Base-by-base conservation (phyloP, 805 yeast genomes). In the Ogataea ramenticola region DNA sequence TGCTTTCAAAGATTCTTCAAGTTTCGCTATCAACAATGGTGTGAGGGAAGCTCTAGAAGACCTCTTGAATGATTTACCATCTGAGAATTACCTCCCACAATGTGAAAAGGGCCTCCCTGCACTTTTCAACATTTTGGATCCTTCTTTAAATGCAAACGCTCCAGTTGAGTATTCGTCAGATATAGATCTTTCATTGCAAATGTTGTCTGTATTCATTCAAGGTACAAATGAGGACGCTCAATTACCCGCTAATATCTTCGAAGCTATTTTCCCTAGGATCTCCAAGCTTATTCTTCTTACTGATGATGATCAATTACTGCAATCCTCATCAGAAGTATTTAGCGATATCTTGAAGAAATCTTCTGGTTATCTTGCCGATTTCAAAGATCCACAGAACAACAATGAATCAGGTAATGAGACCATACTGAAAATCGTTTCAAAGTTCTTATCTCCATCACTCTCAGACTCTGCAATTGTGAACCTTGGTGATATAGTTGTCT, bases 381-480 rank as follows among this genome's bases (percentile, higher is more conserved):
- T 62, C 47, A 41, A 38, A 12, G 57, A 57, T 37, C 48, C 43
- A 2, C 63, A 63, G n/a, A 59, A 65, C 1, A 51, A 60, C 3
- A 62, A 68, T 7, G 57, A 65, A 39, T 51, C 73, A 1, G 87
- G 86, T 0, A 62, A 76, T 43, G 71, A 79, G 16, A 65, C 72
- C 2, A 68, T 86, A n/a, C 64, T 93, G 16, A 69, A 72, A 29
- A 76, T 84, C 14, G 79, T 83, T 2, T 76, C 86, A 3, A 80
- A 80, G 54, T 75, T 88, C 42, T 70, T 91, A 29, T 77, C 85
- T 1, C 86, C 95, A 1, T 70, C 71, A 8, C 67, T 86, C 45
- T 74, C 84, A 15, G 97, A 89, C 52, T 75, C 83, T 37, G 96
- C 96, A 0, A 90, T 95, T 1, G 71, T 81, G 63, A 82, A 85